Evolutionary conservation across 768 basidiomycete genomes (phyloP), one percentile per base, ranked within the genome.

Genomic region (Trametes maxima): DNA sequence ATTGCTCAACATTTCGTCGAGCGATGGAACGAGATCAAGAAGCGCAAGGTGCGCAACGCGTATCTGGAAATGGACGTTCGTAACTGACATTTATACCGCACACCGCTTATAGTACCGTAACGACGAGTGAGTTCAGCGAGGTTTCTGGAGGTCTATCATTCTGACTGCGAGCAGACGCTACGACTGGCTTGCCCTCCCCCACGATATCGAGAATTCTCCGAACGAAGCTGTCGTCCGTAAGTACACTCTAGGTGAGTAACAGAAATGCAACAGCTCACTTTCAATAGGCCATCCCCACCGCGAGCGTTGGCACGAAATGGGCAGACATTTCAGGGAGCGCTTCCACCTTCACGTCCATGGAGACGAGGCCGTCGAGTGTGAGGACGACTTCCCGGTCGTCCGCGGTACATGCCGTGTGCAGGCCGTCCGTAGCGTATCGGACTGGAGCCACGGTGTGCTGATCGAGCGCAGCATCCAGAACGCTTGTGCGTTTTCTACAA

Each of bases 381-480:
- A 75, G 1, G 77, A 79, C 1, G 74, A 75, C 11, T 78, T 82
- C 13, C 70, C 71, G 13, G 67, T 76, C 7, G 81, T 80, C 24
- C 77, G 81, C 33, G 82, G 82, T 1, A 80, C 79, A 8, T 89
- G 88, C 69, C 78, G 78, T 36, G 88, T 94, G 17, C 94, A 98
- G 77, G 93, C 83, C 16, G 82, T 93, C 44, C 84, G 96, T 55
- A 92, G 90, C 62, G 90, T 95, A 21, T 86, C 82, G 1, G 96
- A 98, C 74, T 99, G 96, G 96, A 91, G 88, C 68, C 92, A 94
- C 67, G 96, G 95, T 2, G 90, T 95, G 37, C 78, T 95, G 65
- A 89, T 85, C 3, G 96, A 98, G 73, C 84, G 86, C 60, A 94
- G 92, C 73, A 94, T 98, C 61, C 95, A 97, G 75, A 90, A 94